phyloP scores from a whole-genome alignment of 2,329 filamentous ascomycete genomes.

The Gremmenia infestans region DNA sequence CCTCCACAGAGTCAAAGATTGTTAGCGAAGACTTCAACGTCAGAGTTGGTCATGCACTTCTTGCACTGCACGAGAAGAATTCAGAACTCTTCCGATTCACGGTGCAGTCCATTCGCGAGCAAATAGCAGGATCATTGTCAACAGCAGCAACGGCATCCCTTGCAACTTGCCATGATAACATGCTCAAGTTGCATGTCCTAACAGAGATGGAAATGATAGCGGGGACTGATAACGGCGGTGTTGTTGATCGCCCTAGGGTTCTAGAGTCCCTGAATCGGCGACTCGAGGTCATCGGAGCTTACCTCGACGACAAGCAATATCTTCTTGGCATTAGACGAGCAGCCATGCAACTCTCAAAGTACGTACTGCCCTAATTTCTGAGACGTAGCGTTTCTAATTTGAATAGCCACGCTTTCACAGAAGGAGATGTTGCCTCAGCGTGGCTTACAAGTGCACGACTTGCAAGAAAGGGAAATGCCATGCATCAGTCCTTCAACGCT shows the following conservation, averaged over 20 bases:
- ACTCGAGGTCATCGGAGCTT: constrained; percentile 85
- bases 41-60: constrained; percentile 64
- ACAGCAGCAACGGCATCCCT: constrained; percentile 73
- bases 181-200: constrained; percentile 81
- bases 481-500: constrained; percentile 87
- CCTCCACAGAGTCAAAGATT: constrained; percentile 43
- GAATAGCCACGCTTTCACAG: constrained; percentile 48
- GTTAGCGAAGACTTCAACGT: constrained; percentile 71
- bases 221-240: constrained; percentile 36
- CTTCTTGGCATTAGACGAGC: constrained; percentile 80
- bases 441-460: constrained; percentile 85
- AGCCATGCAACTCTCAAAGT: constrained; percentile 75
- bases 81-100: constrained; percentile 47
- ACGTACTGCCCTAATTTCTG: constrained; percentile 31
- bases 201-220: constrained; percentile 81
- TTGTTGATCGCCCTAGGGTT: constrained; percentile 32
- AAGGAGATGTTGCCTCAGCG: constrained; percentile 71
- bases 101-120: constrained; percentile 62
- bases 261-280: constrained; percentile 63
- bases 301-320: constrained; percentile 90
- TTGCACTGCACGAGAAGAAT: constrained; percentile 52
- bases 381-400: constrained; percentile 26
- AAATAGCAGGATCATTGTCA: constrained; percentile 69
- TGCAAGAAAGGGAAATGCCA: constrained; percentile 78
- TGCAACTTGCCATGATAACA: constrained; percentile 75